Evolutionary conservation across 1,139 yeast genomes (phyloP).

Genomic region (Magnusiomyces paraingens): DNA sequence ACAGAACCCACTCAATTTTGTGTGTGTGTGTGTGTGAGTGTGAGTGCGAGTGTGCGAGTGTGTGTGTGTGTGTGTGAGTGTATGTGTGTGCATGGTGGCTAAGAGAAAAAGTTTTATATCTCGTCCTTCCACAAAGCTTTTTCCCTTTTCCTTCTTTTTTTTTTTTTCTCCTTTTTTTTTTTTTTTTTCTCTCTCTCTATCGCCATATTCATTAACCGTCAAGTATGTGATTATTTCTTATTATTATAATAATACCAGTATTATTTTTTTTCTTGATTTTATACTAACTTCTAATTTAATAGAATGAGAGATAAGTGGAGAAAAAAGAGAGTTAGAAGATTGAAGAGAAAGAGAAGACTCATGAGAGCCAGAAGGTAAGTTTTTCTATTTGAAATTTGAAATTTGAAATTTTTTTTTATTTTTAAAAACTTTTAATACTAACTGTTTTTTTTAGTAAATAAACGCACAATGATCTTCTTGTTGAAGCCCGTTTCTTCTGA

Average conservation of each 20-base stretch:
- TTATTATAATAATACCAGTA: background rate
- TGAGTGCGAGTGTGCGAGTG: no score
- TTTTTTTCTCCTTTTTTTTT: slow-evolving; percentile 11
- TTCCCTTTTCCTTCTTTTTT: slow-evolving; percentile 8
- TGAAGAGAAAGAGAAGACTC: slow-evolving; percentile 99
- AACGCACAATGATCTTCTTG: slow-evolving; percentile 5
- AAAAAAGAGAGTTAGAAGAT: slow-evolving; percentile 99
- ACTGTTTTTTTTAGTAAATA: slow-evolving; percentile 11
- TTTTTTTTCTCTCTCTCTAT: slow-evolving; percentile 12
- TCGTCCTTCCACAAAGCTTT: background rate
- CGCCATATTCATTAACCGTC: slow-evolving; percentile 5
- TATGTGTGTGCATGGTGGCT: background rate
- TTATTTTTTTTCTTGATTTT: background rate
- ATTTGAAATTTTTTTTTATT: no score
- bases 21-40: background rate
- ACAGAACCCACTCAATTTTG: slow-evolving; percentile 1
- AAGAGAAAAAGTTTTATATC: slow-evolving; percentile 3
- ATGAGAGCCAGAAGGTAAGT: slow-evolving; percentile 81
- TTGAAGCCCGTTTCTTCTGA: no score
- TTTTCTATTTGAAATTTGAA: background rate
- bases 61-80: background rate
- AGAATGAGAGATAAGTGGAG: slow-evolving; percentile 55
- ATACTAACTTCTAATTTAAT: background rate
- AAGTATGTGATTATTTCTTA: slow-evolving; percentile 7
- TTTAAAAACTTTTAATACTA: background rate